Evolutionary conservation across 805 yeast genomes (phyloP).

Genomic region (Candida maesae): DNA sequence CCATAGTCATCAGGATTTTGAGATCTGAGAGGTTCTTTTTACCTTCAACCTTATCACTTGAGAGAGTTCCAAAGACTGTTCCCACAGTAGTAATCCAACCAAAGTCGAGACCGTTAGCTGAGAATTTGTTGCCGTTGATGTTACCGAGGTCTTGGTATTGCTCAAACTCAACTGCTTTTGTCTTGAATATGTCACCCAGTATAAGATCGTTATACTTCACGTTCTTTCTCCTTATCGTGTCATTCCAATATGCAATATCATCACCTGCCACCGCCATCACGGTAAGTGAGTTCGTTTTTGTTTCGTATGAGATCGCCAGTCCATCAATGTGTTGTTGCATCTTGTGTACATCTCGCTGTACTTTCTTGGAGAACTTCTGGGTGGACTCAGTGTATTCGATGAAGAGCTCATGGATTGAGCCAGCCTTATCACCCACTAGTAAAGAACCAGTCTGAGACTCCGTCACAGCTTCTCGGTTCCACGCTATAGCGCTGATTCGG

Average conservation of each 20-base stretch:
- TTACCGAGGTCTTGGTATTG: constrained; percentile 34
- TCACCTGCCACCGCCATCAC: constrained; percentile 28
- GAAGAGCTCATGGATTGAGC: constrained; percentile 43
- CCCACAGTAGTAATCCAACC: constrained; percentile 49
- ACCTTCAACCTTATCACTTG: constrained; percentile 18
- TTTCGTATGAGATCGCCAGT: constrained; percentile 16
- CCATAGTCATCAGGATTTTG: constrained; percentile 38
- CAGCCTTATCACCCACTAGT: constrained; percentile 46
- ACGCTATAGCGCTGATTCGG: constrained; percentile 39
- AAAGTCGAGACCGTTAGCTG: constrained; percentile 27
- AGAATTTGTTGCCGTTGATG: constrained; percentile 31
- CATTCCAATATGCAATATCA: constrained; percentile 29
- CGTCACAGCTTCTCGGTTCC: constrained; percentile 35
- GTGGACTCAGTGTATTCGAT: constrained; percentile 36
- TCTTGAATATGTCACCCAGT: constrained; percentile 18
- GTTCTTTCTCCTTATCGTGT: constrained; percentile 16
- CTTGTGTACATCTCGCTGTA: constrained; percentile 37
- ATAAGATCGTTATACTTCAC: constrained; percentile 22
- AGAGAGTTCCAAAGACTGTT: constrained; percentile 38
- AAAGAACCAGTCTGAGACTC: constrained; percentile 41
- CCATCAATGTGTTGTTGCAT: constrained; percentile 27
- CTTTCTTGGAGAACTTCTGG: constrained; percentile 40
- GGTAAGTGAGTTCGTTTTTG: constrained; percentile 8
- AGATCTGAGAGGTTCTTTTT: constrained; percentile 29
- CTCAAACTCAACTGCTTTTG: constrained; percentile 33